phyloP scores from a whole-genome alignment of 306 rosid species.

The Sindora glabra region DNA sequence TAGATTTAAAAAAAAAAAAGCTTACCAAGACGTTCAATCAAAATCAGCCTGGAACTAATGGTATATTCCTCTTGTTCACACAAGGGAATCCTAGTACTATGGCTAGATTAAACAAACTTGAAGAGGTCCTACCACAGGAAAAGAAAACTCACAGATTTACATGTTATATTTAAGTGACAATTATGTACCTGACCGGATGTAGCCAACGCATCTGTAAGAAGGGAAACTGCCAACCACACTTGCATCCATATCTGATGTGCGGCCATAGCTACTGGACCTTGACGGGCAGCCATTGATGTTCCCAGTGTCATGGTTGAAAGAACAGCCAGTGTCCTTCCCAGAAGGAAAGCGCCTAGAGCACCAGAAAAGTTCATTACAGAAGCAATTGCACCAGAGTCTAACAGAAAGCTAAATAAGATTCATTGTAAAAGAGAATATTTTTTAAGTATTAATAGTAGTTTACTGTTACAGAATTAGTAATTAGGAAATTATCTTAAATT shows the following conservation, averaged over 20 bases:
- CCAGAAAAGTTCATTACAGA: conserved; percentile 14
- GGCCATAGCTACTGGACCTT: conserved; percentile 98
- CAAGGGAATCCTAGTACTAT: conserved; percentile 2
- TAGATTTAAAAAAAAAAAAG: no score
- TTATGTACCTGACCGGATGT: conserved; percentile 73
- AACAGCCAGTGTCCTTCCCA: conserved; percentile 92
- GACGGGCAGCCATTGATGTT: conserved; percentile 92
- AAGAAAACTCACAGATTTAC: not conserved
- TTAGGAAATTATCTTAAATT: no score
- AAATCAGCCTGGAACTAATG: no score
- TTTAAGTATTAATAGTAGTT: not conserved
- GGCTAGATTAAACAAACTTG: conserved; percentile 9
- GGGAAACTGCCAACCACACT: conserved; percentile 98
- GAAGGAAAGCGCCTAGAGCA: conserved; percentile 77
- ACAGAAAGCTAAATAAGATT: conserved; percentile 12
- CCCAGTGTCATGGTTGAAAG: conserved; percentile 79
- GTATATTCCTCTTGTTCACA: no score
- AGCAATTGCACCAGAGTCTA: conserved; percentile 12
- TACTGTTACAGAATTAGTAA: not conserved
- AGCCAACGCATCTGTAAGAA: conserved; percentile 83
- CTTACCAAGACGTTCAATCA: conserved; percentile 1
- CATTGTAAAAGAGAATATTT: not conserved
- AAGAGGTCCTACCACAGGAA: not conserved
- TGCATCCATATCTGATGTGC: conserved; percentile 97
- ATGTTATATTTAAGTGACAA: conserved; percentile 1